Conservation (phyloP, 2,329 filamentous ascomycete genomes). For the Penicillium sp. region DNA sequence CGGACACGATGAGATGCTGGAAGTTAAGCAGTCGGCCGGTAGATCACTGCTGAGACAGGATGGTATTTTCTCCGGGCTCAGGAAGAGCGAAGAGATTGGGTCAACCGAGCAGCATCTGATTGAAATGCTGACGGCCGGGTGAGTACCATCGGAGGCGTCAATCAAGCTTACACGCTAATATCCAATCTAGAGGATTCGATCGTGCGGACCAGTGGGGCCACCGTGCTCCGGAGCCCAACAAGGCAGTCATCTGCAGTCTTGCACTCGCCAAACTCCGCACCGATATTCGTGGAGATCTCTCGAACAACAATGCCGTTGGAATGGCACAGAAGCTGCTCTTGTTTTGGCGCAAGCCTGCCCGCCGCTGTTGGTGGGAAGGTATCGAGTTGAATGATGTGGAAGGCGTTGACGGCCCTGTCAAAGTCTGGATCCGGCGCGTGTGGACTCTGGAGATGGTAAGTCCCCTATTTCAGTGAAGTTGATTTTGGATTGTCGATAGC, state of each 20-base stretch:
- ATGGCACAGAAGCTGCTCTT: conserved; percentile 98
- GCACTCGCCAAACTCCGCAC: conserved; percentile 89
- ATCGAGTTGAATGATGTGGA: conserved; percentile 87
- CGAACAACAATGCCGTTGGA: conserved; percentile 75
- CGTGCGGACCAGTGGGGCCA: conserved; percentile 95
- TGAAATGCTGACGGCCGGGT: conserved; percentile 99
- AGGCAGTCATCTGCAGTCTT: conserved; percentile 96
- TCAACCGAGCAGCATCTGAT: conserved; percentile 98
- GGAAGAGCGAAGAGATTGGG: conserved; percentile 91
- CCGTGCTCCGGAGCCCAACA: conserved; percentile 94
- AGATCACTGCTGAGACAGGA: conserved; percentile 82
- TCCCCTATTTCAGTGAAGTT: neutral
- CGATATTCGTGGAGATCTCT: conserved; percentile 76
- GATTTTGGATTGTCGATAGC: neutral
- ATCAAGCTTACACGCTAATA: conserved; percentile 14
- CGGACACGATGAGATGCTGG: conserved; percentile 84
- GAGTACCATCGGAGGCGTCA: conserved; percentile 37
- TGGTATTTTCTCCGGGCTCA: conserved; percentile 92
- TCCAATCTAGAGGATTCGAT: conserved; percentile 75
- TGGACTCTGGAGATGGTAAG: conserved; percentile 95
- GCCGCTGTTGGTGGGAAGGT: conserved; percentile 98
- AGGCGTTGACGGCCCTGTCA: conserved; percentile 85
- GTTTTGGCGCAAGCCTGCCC: conserved; percentile 96
- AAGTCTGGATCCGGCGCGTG: conserved; percentile 96
- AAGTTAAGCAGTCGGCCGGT: conserved; percentile 89